Evolutionary conservation across 352 stramenopile genomes (phyloP), one percentile per base, ranked within the genome.

Genomic region (Phytophthora lateralis): DNA sequence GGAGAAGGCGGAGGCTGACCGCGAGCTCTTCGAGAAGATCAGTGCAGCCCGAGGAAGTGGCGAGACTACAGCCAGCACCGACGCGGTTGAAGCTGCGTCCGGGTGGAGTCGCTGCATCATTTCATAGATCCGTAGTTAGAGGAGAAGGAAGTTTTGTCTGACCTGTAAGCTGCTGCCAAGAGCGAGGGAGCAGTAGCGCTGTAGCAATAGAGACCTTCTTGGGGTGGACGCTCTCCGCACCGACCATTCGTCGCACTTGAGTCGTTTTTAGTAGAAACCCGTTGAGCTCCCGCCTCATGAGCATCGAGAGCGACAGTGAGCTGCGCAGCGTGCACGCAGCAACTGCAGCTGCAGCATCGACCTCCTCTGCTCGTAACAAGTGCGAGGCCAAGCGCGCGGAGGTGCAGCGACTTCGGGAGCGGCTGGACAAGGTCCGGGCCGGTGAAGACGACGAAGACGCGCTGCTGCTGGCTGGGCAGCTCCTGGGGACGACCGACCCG

Each of bases 51-150:
- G 45, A 9, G 55, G 32, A 50, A 58, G 45, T 49, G 50, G 21
- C n/a, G 39, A 52, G 42, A 11, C 29, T 21, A 3, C 37, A 42
- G 4, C 17, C 11, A 48, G 18, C 20, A 21, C 26, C 21, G 47
- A 42, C 17, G 15, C 46, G 2, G 51, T 55, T 10, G 66, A 82
- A 15, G 60, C 69, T 11, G 38, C 44, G 43, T 75, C 71, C 6
- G 18, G 55, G 52, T 90, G 80, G 80, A 78, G 60, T 55, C 79
- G 76, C 48, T 90, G 80, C 58, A 79, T 61, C 21, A 88, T 90
- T 64, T 82, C 69, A 52, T 90, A 90, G 71, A 61, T 12, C 14
- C 29, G 30, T 70, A 68, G 46, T 15, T 69, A 65, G 11, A 66
- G 64, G 24, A 81, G 21, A 41, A 45, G 20, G 20, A 27, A 37